These are phyloP conservation scores for Carex littledalei DNA, from an alignment of 176 grass and related monocot species.

Conservation along the genomic window DNA sequence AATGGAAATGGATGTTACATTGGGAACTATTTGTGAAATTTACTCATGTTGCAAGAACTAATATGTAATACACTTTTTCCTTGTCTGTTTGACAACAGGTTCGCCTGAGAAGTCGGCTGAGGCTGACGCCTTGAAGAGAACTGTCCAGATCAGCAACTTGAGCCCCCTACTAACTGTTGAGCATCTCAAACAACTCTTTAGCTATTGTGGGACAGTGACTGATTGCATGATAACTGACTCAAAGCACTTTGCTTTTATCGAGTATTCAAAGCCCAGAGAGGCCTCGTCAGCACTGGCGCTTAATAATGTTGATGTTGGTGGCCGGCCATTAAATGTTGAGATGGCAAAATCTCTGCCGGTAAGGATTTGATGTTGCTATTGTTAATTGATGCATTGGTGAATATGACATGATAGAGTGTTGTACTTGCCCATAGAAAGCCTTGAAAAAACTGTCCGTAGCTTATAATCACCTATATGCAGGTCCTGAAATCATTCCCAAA, in stretches of 20 bases:
- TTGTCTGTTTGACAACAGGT: conserved; percentile 34
- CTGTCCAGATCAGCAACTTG: conserved; percentile 89
- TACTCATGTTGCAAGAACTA: not conserved
- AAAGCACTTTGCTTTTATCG: conserved; percentile 82
- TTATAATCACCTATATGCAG: not conserved
- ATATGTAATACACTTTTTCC: not conserved
- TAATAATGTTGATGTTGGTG: conserved; percentile 79
- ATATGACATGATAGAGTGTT: not conserved
- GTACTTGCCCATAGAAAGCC: not conserved
- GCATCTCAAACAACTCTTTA: conserved; percentile 88
- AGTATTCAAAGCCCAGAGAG: conserved; percentile 82
- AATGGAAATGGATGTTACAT: not conserved
- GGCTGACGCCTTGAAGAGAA: conserved; percentile 70
- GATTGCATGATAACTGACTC: conserved; percentile 82
- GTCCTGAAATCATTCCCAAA: not conserved
- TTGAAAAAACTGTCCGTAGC: not conserved
- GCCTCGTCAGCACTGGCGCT: conserved; percentile 66
- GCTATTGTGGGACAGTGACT: conserved; percentile 69
- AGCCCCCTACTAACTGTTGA: conserved; percentile 71
- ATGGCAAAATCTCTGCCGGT: conserved; percentile 89
- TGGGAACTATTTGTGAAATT: not conserved
- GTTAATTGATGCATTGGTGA: conserved; percentile 8
- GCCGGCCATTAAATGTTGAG: conserved; percentile 84
- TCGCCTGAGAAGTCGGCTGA: conserved; percentile 40
- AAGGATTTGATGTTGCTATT: conserved; percentile 31